phyloP scores from a whole-genome alignment of 768 basidiomycete genomes.

The Lentinula guzmanii region DNA sequence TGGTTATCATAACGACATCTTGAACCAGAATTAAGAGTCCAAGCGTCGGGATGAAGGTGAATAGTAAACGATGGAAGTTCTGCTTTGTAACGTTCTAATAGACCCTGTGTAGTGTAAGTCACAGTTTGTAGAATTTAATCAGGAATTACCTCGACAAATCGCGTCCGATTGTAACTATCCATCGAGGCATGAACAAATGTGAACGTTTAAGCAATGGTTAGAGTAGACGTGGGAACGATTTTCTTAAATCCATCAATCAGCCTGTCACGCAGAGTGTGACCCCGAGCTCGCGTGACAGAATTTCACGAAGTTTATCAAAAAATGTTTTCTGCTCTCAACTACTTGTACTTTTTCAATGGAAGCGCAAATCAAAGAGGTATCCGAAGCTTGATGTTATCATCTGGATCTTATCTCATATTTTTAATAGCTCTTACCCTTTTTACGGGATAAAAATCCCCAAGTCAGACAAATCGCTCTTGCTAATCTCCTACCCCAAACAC shows the following conservation, averaged over 20 bases:
- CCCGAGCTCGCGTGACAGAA: not conserved
- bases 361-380: conserved; percentile 21
- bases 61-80: conserved; percentile 73
- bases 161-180: conserved; percentile 70
- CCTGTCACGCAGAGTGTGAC: not conserved
- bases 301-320: not conserved
- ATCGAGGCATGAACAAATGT: conserved; percentile 27
- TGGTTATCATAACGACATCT: conserved; percentile 81
- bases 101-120: conserved; percentile 29
- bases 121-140: not conserved
- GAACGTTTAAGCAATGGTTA: not conserved
- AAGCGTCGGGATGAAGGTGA: conserved; percentile 72
- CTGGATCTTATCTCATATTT: not conserved
- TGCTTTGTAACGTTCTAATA: conserved; percentile 50
- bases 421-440: conserved; percentile 72
- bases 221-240: not conserved
- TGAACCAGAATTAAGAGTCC: conserved; percentile 76
- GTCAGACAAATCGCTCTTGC: conserved; percentile 83
- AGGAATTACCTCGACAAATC: conserved; percentile 35
- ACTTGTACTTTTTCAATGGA: conserved; percentile 27
- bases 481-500: conserved; percentile 78
- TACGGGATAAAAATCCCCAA: conserved; percentile 82
- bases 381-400: not conserved
- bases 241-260: not conserved
- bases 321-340: conserved; percentile 14